phyloP scores from a whole-genome alignment of 495 filamentous ascomycete species.

The Hypoxylon intermedium region DNA sequence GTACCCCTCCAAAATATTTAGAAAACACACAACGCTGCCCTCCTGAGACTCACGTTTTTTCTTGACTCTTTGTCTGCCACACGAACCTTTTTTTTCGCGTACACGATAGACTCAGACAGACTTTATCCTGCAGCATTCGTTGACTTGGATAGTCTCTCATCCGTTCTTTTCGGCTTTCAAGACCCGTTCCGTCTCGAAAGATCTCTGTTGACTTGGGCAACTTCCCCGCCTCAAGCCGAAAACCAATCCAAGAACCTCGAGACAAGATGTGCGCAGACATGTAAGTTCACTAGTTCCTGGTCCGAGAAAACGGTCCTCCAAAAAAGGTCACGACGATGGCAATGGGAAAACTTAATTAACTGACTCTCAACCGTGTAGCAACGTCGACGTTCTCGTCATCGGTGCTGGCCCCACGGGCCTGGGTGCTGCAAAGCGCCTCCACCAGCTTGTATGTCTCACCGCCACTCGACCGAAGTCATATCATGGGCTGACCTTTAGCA shows the following conservation, averaged over 20 bases:
- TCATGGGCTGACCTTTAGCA: conserved; percentile 37
- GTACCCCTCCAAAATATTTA: conserved; percentile 42
- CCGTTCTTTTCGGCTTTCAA: conserved; percentile 29
- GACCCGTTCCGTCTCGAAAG: conserved; percentile 10
- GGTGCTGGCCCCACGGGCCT: conserved; percentile 96
- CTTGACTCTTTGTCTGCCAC: conserved; percentile 25
- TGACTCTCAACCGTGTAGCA: conserved; percentile 57
- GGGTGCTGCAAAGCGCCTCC: conserved; percentile 94
- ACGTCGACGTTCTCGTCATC: conserved; percentile 97
- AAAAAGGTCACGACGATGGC: not conserved
- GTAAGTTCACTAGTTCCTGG: conserved; percentile 32
- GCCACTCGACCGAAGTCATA: conserved; percentile 20
- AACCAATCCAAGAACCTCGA: conserved; percentile 8
- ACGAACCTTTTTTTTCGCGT: conserved; percentile 17
- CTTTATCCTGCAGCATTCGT: conserved; percentile 35
- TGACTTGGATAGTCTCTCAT: conserved; percentile 40
- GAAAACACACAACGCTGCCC: conserved; percentile 34
- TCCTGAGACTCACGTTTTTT: conserved; percentile 15
- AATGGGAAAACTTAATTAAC: conserved; percentile 31
- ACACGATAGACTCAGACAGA: conserved; percentile 34
- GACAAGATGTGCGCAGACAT: conserved; percentile 46
- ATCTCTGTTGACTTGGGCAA: conserved; percentile 5
- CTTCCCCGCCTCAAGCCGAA: conserved; percentile 27
- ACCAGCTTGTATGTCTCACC: conserved; percentile 81
- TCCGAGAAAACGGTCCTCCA: not conserved